Conservation (phyloP, 345 rosid species). For the Pugionium cornutum region DNA sequence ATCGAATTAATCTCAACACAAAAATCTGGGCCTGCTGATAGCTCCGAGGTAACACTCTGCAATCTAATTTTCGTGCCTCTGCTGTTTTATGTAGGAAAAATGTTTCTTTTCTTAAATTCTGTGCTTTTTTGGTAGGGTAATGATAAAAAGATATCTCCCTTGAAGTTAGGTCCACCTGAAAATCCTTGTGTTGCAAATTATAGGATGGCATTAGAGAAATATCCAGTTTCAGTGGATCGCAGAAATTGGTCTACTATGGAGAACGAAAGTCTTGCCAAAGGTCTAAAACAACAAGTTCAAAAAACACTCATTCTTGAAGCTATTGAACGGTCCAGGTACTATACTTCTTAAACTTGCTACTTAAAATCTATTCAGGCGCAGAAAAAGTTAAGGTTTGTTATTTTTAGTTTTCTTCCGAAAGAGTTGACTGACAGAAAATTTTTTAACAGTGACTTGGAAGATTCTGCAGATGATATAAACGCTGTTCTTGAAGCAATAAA, state of each 20-base stretch:
- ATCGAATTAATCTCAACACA: conserved; percentile 58
- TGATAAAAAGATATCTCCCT: conserved; percentile 45
- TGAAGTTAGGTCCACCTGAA: conserved; percentile 62
- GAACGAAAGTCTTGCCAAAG: conserved; percentile 63
- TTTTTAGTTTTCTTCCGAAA: too few relatives aligned
- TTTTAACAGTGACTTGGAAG: conserved; percentile 39
- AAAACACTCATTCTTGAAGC: conserved; percentile 55
- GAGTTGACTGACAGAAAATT: not conserved
- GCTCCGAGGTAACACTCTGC: conserved; percentile 47
- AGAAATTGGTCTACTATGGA: conserved; percentile 66
- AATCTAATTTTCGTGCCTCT: not conserved
- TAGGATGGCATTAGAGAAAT: conserved; percentile 49
- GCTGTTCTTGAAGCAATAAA: conserved; percentile 48
- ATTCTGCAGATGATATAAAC: conserved; percentile 56
- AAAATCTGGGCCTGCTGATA: conserved; percentile 35
- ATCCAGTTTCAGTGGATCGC: conserved; percentile 48
- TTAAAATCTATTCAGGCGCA: not conserved
- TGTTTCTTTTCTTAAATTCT: not conserved
- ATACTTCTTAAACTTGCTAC: not conserved
- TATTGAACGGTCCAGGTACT: conserved; percentile 58
- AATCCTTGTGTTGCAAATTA: conserved; percentile 67
- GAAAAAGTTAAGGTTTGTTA: not conserved
- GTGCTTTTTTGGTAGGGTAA: conserved; percentile 49
- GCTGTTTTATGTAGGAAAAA: not conserved
- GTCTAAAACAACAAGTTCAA: conserved; percentile 68